These are phyloP conservation scores for Mollisia scopiformis DNA, from an alignment of 2,329 filamentous ascomycete genomes.

Conservation along the genomic window DNA sequence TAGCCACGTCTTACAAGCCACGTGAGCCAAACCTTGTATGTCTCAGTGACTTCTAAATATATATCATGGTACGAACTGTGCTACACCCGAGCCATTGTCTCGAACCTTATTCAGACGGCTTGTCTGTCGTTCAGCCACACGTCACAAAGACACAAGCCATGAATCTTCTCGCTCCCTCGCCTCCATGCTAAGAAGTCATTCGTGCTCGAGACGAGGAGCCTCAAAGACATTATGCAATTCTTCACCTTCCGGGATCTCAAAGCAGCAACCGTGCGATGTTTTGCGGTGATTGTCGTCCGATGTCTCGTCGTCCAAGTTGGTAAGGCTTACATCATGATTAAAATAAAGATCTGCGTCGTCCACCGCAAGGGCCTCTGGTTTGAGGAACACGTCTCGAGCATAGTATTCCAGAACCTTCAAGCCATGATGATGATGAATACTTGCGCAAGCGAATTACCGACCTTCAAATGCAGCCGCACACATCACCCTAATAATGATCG, in stretches of 20 bases:
- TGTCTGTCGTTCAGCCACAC: neutral
- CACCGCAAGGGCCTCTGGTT: too few relatives aligned
- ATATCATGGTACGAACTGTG: neutral
- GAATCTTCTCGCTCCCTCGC: neutral
- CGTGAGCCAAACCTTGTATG: neutral
- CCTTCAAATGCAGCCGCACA: neutral
- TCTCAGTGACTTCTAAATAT: neutral
- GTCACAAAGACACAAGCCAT: neutral
- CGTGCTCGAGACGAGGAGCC: neutral
- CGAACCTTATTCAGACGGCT: slow-evolving; percentile 3
- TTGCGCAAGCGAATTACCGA: neutral
- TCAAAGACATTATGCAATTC: neutral
- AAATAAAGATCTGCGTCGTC: neutral
- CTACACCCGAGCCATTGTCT: neutral
- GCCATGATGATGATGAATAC: neutral
- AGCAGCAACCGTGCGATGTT: too few relatives aligned
- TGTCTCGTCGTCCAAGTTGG: neutral
- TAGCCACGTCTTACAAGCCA: neutral
- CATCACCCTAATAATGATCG: neutral
- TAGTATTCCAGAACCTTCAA: neutral
- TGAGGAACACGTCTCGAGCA: too few relatives aligned
- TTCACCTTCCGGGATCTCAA: neutral
- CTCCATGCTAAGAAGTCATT: neutral
- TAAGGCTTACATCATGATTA: neutral
- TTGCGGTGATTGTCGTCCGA: neutral